A percentile compares a stretch with the other conserved stretches of the same genome.
Evolutionary conservation across 140 eudicot genomes (phyloP).

Genomic region (Anethum foeniculum): DNA sequence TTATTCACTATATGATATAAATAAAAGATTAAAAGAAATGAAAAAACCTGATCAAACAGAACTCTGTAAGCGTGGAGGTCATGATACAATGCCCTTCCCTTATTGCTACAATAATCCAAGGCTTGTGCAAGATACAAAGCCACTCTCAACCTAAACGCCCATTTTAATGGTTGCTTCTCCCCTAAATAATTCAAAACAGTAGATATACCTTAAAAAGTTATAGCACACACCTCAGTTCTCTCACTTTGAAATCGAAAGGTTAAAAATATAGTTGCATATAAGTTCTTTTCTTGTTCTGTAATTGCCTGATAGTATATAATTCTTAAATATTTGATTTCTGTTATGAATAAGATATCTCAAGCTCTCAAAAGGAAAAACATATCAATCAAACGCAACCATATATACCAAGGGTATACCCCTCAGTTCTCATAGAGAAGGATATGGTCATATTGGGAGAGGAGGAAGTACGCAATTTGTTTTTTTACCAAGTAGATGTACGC

Average conservation of each 20-base stretch:
- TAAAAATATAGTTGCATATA: no score
- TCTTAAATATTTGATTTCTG: not conserved
- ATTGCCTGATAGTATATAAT: not conserved
- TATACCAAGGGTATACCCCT: not conserved
- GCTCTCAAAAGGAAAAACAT: no score
- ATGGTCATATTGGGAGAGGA: not conserved
- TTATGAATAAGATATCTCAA: no score
- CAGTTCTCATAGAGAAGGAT: not conserved
- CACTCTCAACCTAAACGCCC: constrained; percentile 83
- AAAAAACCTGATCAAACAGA: constrained; percentile 66
- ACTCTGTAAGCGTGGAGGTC: constrained; percentile 81
- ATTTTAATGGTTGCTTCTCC: constrained; percentile 71
- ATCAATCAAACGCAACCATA: not conserved
- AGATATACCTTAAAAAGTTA: not conserved
- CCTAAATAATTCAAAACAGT: constrained; percentile 30
- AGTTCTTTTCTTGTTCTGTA: not conserved
- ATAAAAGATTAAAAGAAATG: not conserved
- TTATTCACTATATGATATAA: not conserved
- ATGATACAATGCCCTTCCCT: constrained; percentile 68
- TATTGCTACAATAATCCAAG: constrained; percentile 66
- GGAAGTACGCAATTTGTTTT: not conserved
- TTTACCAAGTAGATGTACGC: not conserved
- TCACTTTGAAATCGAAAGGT: not conserved
- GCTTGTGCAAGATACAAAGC: constrained; percentile 80
- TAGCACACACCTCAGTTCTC: not conserved